A percentile compares a stretch with the other conserved stretches of the same genome.
Evolutionary conservation across 257 asterid species (phyloP).

Genomic region (Forsythia suspensa): DNA sequence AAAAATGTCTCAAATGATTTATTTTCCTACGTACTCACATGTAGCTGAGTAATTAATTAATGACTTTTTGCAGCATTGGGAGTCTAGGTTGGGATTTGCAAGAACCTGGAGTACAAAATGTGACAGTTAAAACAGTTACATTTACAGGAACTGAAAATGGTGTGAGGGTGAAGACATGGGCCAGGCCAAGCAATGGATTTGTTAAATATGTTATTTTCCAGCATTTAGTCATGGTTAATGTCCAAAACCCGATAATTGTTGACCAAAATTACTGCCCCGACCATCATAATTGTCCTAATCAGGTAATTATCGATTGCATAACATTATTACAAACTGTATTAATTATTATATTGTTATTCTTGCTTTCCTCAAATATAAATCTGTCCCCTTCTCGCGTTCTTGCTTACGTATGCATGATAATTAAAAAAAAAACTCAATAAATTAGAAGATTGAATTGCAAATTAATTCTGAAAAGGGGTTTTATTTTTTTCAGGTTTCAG

Average conservation of each 20-base stretch:
- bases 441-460: too few species aligned
- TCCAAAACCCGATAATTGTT: constrained; percentile 53
- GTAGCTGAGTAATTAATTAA: background rate
- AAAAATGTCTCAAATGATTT: background rate
- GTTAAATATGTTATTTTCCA: constrained; percentile 39
- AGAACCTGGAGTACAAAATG: constrained; percentile 58
- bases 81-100: constrained; percentile 53
- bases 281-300: constrained; percentile 31
- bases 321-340: too few species aligned
- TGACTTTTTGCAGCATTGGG: constrained; percentile 46
- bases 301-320: constrained; percentile 26
- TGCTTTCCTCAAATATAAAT: background rate
- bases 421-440: too few species aligned
- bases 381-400: background rate
- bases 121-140: constrained; percentile 44
- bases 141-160: constrained; percentile 58
- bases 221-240: constrained; percentile 43
- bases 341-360: too few species aligned
- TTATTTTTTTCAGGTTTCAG: constrained; percentile 29
- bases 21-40: background rate
- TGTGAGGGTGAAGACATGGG: constrained; percentile 64
- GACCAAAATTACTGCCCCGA: constrained; percentile 65
- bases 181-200: constrained; percentile 60
- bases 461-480: background rate
- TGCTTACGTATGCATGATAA: background rate